These are phyloP conservation scores for Yamadazyma epiphylla DNA, from an alignment of 1,139 yeast genomes.

Conservation along the genomic window DNA sequence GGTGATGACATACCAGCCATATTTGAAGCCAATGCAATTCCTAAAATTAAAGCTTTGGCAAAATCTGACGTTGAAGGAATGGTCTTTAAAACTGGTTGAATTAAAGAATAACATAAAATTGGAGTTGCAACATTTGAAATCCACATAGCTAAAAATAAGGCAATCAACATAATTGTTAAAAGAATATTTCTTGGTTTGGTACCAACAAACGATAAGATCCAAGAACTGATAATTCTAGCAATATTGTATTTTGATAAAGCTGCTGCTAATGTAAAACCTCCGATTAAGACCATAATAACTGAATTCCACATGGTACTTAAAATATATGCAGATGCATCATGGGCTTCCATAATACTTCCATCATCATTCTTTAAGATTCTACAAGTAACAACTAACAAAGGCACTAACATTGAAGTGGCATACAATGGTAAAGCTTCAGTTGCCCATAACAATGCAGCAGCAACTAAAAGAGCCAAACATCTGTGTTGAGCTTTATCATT, in stretches of 20 bases:
- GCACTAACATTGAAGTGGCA: slow-evolving; percentile 78
- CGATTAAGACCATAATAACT: slow-evolving; percentile 79
- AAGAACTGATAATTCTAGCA: slow-evolving; percentile 81
- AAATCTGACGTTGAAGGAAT: slow-evolving; percentile 75
- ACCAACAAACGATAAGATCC: slow-evolving; percentile 77
- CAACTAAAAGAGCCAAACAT: slow-evolving; percentile 77
- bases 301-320: slow-evolving; percentile 93
- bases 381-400: slow-evolving; percentile 70
- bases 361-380: slow-evolving; percentile 62
- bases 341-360: slow-evolving; percentile 52
- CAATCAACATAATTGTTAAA: slow-evolving; percentile 78
- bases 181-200: slow-evolving; percentile 77
- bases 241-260: slow-evolving; percentile 87
- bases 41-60: slow-evolving; percentile 79
- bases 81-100: slow-evolving; percentile 82
- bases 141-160: slow-evolving; percentile 89
- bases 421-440: slow-evolving; percentile 88
- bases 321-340: slow-evolving; percentile 71
- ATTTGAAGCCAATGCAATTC: slow-evolving; percentile 88
- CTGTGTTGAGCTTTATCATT: slow-evolving; percentile 65
- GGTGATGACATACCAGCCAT: slow-evolving; percentile 97
- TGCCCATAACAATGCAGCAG: slow-evolving; percentile 87
- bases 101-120: slow-evolving; percentile 82
- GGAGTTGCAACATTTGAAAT: slow-evolving; percentile 97
- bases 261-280: slow-evolving; percentile 93